Evolutionary conservation across 768 basidiomycete species (phyloP), one percentile per base, ranked within the genome.

Genomic region (Phlebiopsis gigantea): DNA sequence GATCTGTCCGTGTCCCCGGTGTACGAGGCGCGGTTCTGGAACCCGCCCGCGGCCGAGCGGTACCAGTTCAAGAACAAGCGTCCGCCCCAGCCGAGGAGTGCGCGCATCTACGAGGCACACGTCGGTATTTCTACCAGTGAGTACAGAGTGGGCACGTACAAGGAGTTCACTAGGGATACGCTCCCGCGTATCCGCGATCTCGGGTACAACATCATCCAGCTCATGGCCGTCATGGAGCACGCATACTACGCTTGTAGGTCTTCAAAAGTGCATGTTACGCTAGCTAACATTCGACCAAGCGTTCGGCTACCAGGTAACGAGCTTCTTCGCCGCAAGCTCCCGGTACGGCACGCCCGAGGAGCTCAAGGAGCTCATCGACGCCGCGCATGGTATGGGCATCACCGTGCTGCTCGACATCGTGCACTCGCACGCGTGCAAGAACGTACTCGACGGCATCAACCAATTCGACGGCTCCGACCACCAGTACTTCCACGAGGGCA

Each of bases 21-120:
- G 5, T 99, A 96, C 70, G 97, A 99, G 59, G 91, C 93, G 19
- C 85, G 92, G n/a, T 97, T 99, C 73, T 99, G 97, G 97, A 98
- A 98, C 69, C 97, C 97, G 1, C 86, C 92, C 19, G 66, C 74
- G 41, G 73, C 78, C 24, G 75, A 90, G 61, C 74, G 67, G 47
- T 97, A 98, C 75, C 75, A 77, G 26, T 96, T 96, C 76, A 96
- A 93, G 69, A 77, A 98, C 68, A 57, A 79, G 45, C 77, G 81
- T 9, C 92, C 91, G 10, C 76, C 81, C 0, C 81, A 84, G 57
- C 86, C 88, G 12, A 73, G 74, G 17, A 78, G 85, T 31, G 68
- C 85, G 44, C 85, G 87, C 61, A 94, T 99, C 57, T 99, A 99
- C 67, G 97, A 99, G 68, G 97, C 95, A 0, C 97, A 99, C 66